Base-by-base conservation (phyloP, 2,329 filamentous ascomycete genomes). In the Aspergillus intermedius region DNA sequence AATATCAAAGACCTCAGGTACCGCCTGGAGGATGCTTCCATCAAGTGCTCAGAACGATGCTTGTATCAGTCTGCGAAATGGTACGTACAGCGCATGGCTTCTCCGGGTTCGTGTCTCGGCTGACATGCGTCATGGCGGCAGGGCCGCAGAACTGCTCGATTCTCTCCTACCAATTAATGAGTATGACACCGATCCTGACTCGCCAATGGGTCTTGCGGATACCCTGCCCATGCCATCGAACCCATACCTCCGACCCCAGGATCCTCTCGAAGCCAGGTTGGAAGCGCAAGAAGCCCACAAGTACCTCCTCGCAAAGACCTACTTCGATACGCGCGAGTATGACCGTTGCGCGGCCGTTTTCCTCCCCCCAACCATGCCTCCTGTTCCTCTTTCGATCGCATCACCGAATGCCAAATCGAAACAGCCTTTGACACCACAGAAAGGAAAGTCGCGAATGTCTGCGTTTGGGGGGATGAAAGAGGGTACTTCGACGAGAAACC, bases 31-130 rank as follows among this genome's bases (percentile, higher is more conserved):
- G 86, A 90, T 61, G 89, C 91, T 25, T 85, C 93, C 3, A 78
- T 93, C 21, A 90, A 90, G 65, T 97, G 91, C 73, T 95, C 90
- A 1, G 93, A 98, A 66, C 79, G 93, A 67, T 95, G 93, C 68
- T 79, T 98, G 10, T 97, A 96, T 64, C 91, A 96, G 62, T 93
- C 91, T 5, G 86, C 93, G 23, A 97, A 97, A 82, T 98, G 93
- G 93, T 95, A 59, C 21, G 5, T 4, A 13, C 1, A 8, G 10
- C 12, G 22, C 41, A 25, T 28, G 41, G 19, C 3, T 5, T 23
- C n/a, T 12, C 22, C 12, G 13, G n/a, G 37, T 25, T 8, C 13
- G 15, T 12, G 3, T 23, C 17, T 3, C 8, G 45, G 47, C 55
- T 65, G 25, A 60, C 42, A 41, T 25, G 12, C 30, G 23, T 43